phyloP scores from a whole-genome alignment of 495 filamentous ascomycete genomes.

The Aspergillus nanangensis region DNA sequence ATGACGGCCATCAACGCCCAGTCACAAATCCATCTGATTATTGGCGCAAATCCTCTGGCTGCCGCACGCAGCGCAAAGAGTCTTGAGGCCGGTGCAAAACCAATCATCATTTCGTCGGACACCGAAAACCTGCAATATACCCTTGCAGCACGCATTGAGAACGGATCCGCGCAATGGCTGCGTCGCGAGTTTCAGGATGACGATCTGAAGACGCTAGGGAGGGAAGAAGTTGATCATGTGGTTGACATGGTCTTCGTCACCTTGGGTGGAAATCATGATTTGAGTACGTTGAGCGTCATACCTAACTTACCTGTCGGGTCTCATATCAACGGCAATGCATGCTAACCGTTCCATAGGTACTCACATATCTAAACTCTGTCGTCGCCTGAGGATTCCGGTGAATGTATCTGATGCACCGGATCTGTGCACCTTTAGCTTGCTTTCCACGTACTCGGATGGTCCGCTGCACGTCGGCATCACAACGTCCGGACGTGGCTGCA shows the following conservation, averaged over 20 bases:
- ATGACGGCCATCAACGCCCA: slow-evolving; percentile 73
- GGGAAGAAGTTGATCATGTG: slow-evolving; percentile 70
- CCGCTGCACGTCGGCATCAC: slow-evolving; percentile 95
- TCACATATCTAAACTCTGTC: slow-evolving; percentile 72
- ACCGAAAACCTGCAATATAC: slow-evolving; percentile 63
- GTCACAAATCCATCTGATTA: slow-evolving; percentile 76
- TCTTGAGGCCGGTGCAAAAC: slow-evolving; percentile 78
- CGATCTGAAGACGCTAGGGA: slow-evolving; percentile 72
- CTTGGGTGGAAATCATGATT: slow-evolving; percentile 45
- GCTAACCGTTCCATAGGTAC: slow-evolving; percentile 42
- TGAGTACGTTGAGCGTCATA: no score
- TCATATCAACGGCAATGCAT: no score
- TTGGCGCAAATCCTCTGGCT: slow-evolving; percentile 84
- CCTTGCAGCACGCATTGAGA: slow-evolving; percentile 66
- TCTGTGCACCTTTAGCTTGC: slow-evolving; percentile 86
- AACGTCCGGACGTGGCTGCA: slow-evolving; percentile 92
- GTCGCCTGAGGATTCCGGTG: slow-evolving; percentile 77
- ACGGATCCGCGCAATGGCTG: slow-evolving; percentile 68
- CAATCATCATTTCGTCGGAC: slow-evolving; percentile 75
- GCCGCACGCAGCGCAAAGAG: slow-evolving; percentile 76
- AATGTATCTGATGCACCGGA: slow-evolving; percentile 86
- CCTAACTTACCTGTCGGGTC: no score
- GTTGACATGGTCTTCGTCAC: slow-evolving; percentile 95
- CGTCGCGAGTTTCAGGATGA: slow-evolving; percentile 62
- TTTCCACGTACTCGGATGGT: slow-evolving; percentile 83